Base-by-base conservation (phyloP, 1,284 basidiomycete genomes). In the Ceraceosorus bombacis region DNA sequence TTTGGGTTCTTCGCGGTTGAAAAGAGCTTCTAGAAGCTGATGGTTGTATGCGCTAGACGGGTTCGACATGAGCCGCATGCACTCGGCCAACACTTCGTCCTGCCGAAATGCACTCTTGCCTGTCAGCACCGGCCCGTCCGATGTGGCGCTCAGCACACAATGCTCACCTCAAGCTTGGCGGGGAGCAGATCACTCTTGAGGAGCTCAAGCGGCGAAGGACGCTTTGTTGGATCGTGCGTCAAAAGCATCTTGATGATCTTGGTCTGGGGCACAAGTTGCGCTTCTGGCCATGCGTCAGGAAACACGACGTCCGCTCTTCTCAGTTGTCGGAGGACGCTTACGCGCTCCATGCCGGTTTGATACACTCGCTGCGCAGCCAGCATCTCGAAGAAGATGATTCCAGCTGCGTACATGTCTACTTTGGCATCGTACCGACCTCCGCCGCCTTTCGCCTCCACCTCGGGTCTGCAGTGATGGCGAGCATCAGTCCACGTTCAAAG, bases 351-450 rank as follows among this genome's bases (percentile, higher is more conserved):
- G 2, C 85, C 86, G 0, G 93, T 96, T n/a, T 83, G 82, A 79
- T 95, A 94, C 43, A 70, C 67, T 2, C 70, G 64, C 54, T 73
- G 71, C 71, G 80, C 74, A 53, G 88, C 90, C 75, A 92, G 91
- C 91, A 96, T 95, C 80, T 97, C 93, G 73, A 97, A 97, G 79
- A 96, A 94, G 38, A 96, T 92, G 70, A 97, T 87, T 9, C 76
- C 93, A 5, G 95, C 83, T 72, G 90, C 93, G 76, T 95, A 97
- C 82, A 97, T 87, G 76, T 97, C 93, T 4, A 92, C 92, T 75
- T 95, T 91, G 57, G 82, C 85, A 68, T 89, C 56, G 63, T 78
- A 86, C 53, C 56, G 41, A 27, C 38, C 13, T 74, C 74, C 15
- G 78, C 65, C n/a, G 81, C 80, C 39, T 39, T 15, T 54, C 4